A percentile compares a stretch with the other conserved stretches of the same genome.
Conservation (phyloP, 2,329 filamentous ascomycete species). For the Calonectria fujianensis region DNA sequence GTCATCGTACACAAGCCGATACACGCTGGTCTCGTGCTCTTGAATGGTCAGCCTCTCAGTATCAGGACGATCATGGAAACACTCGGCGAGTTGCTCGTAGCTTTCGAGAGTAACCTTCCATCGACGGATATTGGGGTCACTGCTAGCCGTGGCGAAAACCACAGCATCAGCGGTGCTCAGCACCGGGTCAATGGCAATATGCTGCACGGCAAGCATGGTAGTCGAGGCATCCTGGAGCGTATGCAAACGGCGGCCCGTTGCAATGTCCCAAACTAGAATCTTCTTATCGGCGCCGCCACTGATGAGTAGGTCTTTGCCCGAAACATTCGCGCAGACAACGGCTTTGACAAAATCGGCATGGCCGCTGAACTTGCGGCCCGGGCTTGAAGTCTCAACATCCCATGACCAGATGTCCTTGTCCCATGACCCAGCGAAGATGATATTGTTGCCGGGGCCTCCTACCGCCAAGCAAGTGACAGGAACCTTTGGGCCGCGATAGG, state of each 20-base stretch:
- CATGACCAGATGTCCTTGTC: constrained; percentile 95
- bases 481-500: constrained; percentile 84
- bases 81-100: constrained; percentile 73
- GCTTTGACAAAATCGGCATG: constrained; percentile 96
- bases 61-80: constrained; percentile 63
- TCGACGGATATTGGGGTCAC: constrained; percentile 85
- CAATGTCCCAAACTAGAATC: constrained; percentile 88
- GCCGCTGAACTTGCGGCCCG: constrained; percentile 79
- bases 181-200: constrained; percentile 84
- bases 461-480: constrained; percentile 87
- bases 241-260: constrained; percentile 80
- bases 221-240: constrained; percentile 84
- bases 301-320: constrained; percentile 78
- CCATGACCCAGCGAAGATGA: constrained; percentile 92
- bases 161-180: constrained; percentile 70
- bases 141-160: constrained; percentile 86
- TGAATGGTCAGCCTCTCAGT: constrained; percentile 74
- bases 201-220: constrained; percentile 85
- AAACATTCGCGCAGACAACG: constrained; percentile 77
- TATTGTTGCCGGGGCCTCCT: constrained; percentile 72
- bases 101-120: constrained; percentile 78
- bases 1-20: constrained; percentile 83
- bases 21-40: constrained; percentile 93
- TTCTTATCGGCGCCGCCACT: constrained; percentile 87
- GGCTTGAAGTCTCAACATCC: constrained; percentile 75